Evolutionary conservation across 2,329 filamentous ascomycete genomes (phyloP).

Genomic region (Pseudocercospora vitis): DNA sequence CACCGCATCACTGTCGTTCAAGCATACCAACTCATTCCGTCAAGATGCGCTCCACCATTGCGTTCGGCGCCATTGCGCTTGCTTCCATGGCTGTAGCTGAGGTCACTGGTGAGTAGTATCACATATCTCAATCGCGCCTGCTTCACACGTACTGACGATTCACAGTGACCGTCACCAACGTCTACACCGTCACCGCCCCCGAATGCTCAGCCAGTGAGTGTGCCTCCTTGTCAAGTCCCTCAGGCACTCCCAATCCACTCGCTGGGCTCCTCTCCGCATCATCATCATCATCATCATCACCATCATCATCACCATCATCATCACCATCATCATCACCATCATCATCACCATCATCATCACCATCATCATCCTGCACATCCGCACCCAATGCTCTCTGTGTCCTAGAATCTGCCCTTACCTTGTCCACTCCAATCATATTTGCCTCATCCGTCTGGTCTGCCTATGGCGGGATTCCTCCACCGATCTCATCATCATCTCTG

Average conservation of each 20-base stretch:
- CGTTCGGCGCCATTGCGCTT: constrained; percentile 29
- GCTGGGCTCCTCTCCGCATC: constrained; percentile 24
- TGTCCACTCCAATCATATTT: constrained; percentile 11
- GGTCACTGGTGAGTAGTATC: constrained; percentile 27
- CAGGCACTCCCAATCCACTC: constrained; percentile 23
- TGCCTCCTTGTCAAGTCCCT: constrained; percentile 11
- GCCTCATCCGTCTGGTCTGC: constrained; percentile 13
- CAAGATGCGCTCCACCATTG: constrained; percentile 32
- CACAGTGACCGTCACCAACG: constrained; percentile 21
- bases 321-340: no score
- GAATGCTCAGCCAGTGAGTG: constrained; percentile 30
- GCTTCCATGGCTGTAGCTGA: constrained; percentile 28
- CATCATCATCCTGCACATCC: constrained; percentile 15
- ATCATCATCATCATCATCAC: no score
- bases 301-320: no score
- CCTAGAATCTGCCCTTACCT: constrained; percentile 21
- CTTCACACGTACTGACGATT: constrained; percentile 12
- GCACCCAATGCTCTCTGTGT: constrained; percentile 25
- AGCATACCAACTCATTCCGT: constrained; percentile 12
- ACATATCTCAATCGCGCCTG: background rate
- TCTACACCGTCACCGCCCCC: constrained; percentile 15
- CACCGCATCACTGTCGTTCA: constrained; percentile 18
- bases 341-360: no score
- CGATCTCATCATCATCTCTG: background rate
- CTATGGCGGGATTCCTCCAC: background rate